Percentiles rank a stretch among this genome's conserved stretches.
These are phyloP conservation scores for Aureobasidium sp. DNA, from an alignment of 2,329 filamentous ascomycete species.

Conservation along the genomic window DNA sequence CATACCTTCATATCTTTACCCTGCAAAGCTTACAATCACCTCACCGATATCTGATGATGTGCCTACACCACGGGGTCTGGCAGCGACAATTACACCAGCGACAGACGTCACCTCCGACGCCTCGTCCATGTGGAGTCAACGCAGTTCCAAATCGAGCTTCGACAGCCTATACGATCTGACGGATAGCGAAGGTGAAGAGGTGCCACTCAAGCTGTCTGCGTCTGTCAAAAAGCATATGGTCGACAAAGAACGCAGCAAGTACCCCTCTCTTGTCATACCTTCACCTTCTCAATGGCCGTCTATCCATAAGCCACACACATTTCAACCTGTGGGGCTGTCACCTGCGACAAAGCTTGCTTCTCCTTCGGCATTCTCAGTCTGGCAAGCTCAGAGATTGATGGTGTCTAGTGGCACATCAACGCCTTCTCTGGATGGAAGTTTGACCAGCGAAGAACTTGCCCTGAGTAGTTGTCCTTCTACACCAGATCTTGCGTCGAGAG, in stretches of 20 bases:
- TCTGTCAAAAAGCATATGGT: conserved; percentile 39
- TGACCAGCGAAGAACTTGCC: conserved; percentile 81
- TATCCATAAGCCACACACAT: conserved; percentile 44
- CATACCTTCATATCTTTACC: conserved; percentile 27
- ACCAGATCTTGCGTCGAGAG: conserved; percentile 56
- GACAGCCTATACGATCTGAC: conserved; percentile 84
- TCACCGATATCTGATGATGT: conserved; percentile 53
- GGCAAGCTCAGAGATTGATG: conserved; percentile 51
- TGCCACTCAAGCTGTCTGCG: conserved; percentile 46
- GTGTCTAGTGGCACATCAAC: conserved; percentile 71
- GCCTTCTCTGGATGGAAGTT: conserved; percentile 82
- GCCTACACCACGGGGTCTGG: conserved; percentile 54
- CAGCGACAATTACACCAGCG: conserved; percentile 41
- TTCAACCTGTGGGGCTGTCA: conserved; percentile 37
- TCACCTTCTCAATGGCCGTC: conserved; percentile 51
- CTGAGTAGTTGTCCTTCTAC: conserved; percentile 77
- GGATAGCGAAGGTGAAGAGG: conserved; percentile 56
- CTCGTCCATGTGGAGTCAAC: conserved; percentile 49
- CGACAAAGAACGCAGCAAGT: conserved; percentile 35
- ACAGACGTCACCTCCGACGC: conserved; percentile 38
- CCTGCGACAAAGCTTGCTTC: conserved; percentile 39
- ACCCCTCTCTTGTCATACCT: conserved; percentile 53
- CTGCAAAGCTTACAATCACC: conserved; percentile 28
- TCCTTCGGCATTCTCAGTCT: conserved; percentile 55
- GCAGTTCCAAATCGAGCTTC: conserved; percentile 64